These are phyloP conservation scores for Mortierella sp. DNA, from an alignment of 371 early-diverging fungal genomes.

Conservation along the genomic window DNA sequence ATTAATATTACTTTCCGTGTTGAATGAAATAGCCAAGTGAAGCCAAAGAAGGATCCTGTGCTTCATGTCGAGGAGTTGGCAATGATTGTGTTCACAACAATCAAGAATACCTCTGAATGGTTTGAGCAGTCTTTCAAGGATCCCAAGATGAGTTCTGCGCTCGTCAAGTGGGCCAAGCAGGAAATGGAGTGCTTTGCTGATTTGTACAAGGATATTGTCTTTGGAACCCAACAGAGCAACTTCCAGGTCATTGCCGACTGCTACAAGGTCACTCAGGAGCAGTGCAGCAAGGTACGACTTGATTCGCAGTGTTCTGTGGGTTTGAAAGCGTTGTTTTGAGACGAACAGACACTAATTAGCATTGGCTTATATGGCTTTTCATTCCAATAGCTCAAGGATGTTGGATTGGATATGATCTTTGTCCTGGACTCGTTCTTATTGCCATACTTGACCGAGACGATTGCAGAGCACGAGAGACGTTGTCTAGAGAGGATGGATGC, in stretches of 20 bases:
- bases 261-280: conserved; percentile 81
- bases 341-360: not conserved
- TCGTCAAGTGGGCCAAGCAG: conserved; percentile 92
- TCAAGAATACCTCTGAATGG: conserved; percentile 96
- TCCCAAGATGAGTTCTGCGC: conserved; percentile 90
- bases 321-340: not conserved
- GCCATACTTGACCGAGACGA: conserved; percentile 77
- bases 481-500: conserved; percentile 67
- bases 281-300: conserved; percentile 75
- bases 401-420: conserved; percentile 90
- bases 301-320: not conserved
- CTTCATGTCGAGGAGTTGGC: conserved; percentile 90
- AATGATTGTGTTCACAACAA: conserved; percentile 87
- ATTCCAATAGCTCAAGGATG: conserved; percentile 62
- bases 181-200: conserved; percentile 89
- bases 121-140: conserved; percentile 91
- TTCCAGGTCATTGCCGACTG: conserved; percentile 91
- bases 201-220: conserved; percentile 92
- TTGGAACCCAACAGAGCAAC: conserved; percentile 76
- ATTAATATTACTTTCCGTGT: not conserved
- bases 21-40: conserved; percentile 72
- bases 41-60: conserved; percentile 89
- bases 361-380: not conserved
- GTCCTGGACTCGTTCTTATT: conserved; percentile 86
- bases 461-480: conserved; percentile 72